These are phyloP conservation scores for Botrytis sinoallii DNA, from an alignment of 2,329 filamentous ascomycete species.

Conservation along the genomic window DNA sequence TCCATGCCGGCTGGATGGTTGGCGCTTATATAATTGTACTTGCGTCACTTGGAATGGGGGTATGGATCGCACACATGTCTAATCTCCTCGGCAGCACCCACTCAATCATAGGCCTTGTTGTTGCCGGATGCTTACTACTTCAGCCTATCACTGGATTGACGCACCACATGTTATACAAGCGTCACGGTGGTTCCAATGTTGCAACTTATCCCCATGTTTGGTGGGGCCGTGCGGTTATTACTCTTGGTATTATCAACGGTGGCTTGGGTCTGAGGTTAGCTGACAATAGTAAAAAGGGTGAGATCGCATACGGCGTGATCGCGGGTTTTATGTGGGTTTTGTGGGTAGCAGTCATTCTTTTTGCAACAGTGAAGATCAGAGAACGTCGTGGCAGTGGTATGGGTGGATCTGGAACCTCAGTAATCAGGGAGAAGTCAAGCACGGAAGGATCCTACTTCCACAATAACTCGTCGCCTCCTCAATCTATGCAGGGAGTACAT, in stretches of 20 bases:
- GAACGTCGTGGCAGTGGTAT: neutral
- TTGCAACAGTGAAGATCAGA: slow-evolving; percentile 19
- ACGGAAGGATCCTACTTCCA: slow-evolving; percentile 1
- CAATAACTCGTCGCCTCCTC: neutral
- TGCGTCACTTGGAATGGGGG: slow-evolving; percentile 57
- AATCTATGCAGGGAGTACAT: neutral
- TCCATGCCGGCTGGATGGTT: slow-evolving; percentile 57
- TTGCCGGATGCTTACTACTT: slow-evolving; percentile 51
- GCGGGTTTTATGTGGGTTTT: slow-evolving; percentile 48
- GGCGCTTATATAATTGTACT: slow-evolving; percentile 56
- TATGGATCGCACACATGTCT: slow-evolving; percentile 40
- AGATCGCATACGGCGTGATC: slow-evolving; percentile 56
- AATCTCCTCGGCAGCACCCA: slow-evolving; percentile 40
- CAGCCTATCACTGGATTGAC: slow-evolving; percentile 57
- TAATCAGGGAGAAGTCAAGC: neutral
- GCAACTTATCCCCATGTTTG: slow-evolving; percentile 55
- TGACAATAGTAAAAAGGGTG: slow-evolving; percentile 40
- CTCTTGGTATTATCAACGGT: slow-evolving; percentile 61
- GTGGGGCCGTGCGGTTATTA: slow-evolving; percentile 57
- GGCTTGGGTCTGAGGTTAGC: slow-evolving; percentile 57
- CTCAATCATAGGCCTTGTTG: slow-evolving; percentile 53
- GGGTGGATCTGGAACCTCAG: neutral
- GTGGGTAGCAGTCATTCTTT: slow-evolving; percentile 43
- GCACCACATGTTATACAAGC: slow-evolving; percentile 54
- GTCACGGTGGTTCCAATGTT: slow-evolving; percentile 45